phyloP scores from a whole-genome alignment of 768 basidiomycete genomes.

The Leccinellum luteum region DNA sequence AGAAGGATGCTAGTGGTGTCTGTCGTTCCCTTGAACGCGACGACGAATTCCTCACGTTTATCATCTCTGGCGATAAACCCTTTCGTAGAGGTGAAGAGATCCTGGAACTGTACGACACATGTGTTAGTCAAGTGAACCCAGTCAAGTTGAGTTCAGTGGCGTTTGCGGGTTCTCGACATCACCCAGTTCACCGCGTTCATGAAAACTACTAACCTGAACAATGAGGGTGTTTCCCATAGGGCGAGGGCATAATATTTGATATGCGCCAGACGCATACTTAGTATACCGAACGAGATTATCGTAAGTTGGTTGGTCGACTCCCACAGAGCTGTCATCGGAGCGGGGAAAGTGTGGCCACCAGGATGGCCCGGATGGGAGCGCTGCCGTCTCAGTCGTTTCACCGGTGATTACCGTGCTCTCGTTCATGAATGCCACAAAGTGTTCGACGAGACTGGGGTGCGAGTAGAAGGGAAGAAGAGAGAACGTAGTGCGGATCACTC shows the following conservation, averaged over 20 bases:
- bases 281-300: slow-evolving; percentile 43
- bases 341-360: slow-evolving; percentile 26
- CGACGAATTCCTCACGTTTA: slow-evolving; percentile 37
- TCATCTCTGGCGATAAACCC: slow-evolving; percentile 48
- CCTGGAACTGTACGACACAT: slow-evolving; percentile 31
- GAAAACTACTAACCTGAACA: slow-evolving; percentile 34
- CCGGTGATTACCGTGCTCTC: not conserved
- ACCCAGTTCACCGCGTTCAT: not conserved
- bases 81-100: slow-evolving; percentile 37
- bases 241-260: slow-evolving; percentile 43
- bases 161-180: not conserved
- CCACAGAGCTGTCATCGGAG: slow-evolving; percentile 20
- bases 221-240: slow-evolving; percentile 49
- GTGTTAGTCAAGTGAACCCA: not conserved
- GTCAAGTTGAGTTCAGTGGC: not conserved
- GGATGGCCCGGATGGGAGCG: slow-evolving; percentile 5
- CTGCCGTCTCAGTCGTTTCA: not conserved
- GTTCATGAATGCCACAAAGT: slow-evolving; percentile 5
- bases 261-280: slow-evolving; percentile 51
- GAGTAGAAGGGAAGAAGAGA: not conserved
- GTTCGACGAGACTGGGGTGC: not conserved
- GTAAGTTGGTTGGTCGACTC: slow-evolving; percentile 38
- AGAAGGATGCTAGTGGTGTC: slow-evolving; percentile 20
- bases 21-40: slow-evolving; percentile 41
- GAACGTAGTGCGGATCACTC: not conserved